These are phyloP conservation scores for Protea cynaroides DNA, from an alignment of 164 flowering plant species.

Conservation along the genomic window DNA sequence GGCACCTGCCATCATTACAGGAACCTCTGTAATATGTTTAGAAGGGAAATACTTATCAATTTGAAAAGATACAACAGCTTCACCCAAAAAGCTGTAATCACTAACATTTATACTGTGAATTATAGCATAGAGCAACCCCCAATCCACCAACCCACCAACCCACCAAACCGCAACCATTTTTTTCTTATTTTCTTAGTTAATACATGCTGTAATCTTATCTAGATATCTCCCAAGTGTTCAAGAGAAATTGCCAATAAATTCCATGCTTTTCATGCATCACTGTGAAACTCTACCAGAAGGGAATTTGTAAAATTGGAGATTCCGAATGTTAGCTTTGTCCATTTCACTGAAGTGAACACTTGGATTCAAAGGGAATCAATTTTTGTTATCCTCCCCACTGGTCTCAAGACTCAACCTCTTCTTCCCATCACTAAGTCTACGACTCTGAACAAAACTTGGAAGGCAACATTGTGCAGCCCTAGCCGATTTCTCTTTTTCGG, in stretches of 20 bases:
- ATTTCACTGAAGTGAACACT: background rate
- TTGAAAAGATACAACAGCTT: background rate
- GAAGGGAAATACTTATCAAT: background rate
- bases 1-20: background rate
- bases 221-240: background rate
- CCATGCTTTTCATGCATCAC: background rate
- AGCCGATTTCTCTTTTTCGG: conserved; percentile 27
- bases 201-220: background rate
- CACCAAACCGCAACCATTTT: too few relatives aligned
- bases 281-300: background rate
- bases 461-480: conserved; percentile 56
- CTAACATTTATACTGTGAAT: background rate
- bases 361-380: background rate
- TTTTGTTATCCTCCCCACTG: background rate
- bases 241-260: background rate
- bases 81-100: background rate
- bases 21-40: background rate
- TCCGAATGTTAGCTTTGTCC: background rate
- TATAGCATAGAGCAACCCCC: too few relatives aligned
- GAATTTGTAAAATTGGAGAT: background rate
- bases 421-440: conserved; percentile 50
- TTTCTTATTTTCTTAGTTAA: background rate
- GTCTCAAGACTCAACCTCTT: conserved; percentile 37
- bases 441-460: conserved; percentile 46
- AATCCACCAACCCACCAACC: too few relatives aligned